These are phyloP conservation scores for Heterococcus sp. DNA, from an alignment of 108 stramenopile genomes.

Conservation along the genomic window DNA sequence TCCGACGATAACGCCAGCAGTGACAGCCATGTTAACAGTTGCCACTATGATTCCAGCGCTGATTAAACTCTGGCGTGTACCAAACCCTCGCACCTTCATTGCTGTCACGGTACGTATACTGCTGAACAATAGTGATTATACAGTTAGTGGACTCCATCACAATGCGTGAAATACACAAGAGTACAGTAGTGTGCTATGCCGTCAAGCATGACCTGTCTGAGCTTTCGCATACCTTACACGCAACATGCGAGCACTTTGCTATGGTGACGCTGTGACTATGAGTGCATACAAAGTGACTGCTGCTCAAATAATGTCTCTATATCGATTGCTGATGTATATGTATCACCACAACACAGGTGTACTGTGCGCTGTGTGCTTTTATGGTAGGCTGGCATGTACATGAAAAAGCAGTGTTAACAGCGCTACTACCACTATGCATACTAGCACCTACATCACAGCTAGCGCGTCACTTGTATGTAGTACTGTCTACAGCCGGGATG, in stretches of 20 bases:
- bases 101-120: constrained; percentile 50
- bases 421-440: constrained; percentile 63
- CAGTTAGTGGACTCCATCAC: no score
- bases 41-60: constrained; percentile 57
- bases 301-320: no score
- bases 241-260: no score
- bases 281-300: no score
- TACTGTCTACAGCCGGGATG: constrained; percentile 14
- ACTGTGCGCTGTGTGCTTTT: constrained; percentile 46
- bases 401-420: constrained; percentile 89
- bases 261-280: no score
- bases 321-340: no score
- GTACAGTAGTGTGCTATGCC: no score
- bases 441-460: constrained; percentile 4
- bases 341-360: constrained; percentile 7
- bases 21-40: constrained; percentile 60
- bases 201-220: no score
- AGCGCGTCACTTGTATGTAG: constrained; percentile 5
- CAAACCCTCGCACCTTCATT: background rate
- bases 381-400: constrained; percentile 79
- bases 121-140: no score
- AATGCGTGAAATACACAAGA: no score
- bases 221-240: no score
- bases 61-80: constrained; percentile 42
- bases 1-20: constrained; percentile 50